Conservation (phyloP, 2,329 filamentous ascomycete species). For the Cylindrodendrum hubeiense region DNA sequence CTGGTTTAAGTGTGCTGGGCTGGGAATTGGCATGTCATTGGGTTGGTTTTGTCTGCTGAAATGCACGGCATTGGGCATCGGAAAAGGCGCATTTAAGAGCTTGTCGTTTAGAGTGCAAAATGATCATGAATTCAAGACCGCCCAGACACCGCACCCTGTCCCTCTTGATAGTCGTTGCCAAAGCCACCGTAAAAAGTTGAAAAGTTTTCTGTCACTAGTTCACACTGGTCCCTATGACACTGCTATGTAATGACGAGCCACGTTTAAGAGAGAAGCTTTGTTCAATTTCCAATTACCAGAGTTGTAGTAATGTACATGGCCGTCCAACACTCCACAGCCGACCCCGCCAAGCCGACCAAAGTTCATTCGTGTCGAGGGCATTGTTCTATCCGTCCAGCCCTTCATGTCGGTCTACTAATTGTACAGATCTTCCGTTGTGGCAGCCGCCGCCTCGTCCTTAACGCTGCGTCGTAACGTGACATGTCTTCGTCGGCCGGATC, state of each 20-base stretch:
- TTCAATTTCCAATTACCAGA: background rate
- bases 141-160: constrained; percentile 36
- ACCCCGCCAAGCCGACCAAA: background rate
- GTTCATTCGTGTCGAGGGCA: background rate
- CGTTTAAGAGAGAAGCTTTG: background rate
- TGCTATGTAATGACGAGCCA: background rate
- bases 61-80: constrained; percentile 52
- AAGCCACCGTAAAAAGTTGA: background rate
- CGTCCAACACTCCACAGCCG: background rate
- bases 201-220: background rate
- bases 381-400: background rate
- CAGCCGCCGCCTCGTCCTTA: background rate
- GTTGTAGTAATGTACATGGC: constrained; percentile 15
- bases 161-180: constrained; percentile 12
- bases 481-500: background rate
- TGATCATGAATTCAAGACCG: constrained; percentile 51
- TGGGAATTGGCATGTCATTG: constrained; percentile 52
- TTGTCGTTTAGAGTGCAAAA: constrained; percentile 51
- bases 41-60: constrained; percentile 52
- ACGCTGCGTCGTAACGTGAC: background rate
- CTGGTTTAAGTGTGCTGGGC: constrained; percentile 80
- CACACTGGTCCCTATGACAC: too few species aligned
- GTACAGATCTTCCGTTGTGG: constrained; percentile 7
- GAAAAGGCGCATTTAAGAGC: constrained; percentile 52
- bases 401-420: constrained; percentile 6